Percentiles rank a stretch among this genome's conserved stretches.
Conservation (phyloP, 2,329 filamentous ascomycete species). For the Penicillium sp. region DNA sequence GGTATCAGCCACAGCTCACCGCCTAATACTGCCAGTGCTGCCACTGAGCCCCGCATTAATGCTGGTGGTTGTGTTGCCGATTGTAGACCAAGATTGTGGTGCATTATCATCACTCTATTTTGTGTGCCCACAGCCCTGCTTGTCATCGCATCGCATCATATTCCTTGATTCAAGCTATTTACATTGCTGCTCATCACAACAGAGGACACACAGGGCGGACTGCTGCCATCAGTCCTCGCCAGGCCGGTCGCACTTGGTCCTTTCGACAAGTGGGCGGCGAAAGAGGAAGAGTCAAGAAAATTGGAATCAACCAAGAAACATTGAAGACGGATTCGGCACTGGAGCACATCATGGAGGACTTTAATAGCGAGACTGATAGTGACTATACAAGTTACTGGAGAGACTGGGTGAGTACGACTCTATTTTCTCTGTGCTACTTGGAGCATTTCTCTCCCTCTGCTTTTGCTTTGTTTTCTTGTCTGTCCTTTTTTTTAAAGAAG, state of each 20-base stretch:
- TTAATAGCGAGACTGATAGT: conserved; percentile 94
- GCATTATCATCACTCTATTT: not conserved
- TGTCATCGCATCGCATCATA: not conserved
- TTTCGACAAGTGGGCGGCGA: conserved; percentile 14
- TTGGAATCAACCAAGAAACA: not conserved
- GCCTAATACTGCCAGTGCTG: not conserved
- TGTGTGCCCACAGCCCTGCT: not conserved
- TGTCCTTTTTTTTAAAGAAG: not conserved
- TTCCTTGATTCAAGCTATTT: not conserved
- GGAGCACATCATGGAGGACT: conserved; percentile 75
- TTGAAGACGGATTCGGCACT: not conserved
- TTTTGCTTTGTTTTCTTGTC: not conserved
- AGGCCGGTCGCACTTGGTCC: conserved; percentile 15
- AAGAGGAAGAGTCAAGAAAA: not conserved
- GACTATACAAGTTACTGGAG: conserved; percentile 99
- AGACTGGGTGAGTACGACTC: conserved; percentile 76
- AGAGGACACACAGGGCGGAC: conserved; percentile 8
- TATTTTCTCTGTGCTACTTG: conserved; percentile 7
- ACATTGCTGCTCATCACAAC: not conserved
- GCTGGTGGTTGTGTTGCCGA: not conserved
- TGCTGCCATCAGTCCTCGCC: conserved; percentile 13
- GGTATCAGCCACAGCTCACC: not conserved
- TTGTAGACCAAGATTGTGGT: not conserved
- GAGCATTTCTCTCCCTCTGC: not conserved
- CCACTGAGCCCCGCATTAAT: not conserved